These are phyloP conservation scores for Fusarium pseudoanthophilum DNA, from an alignment of 2,329 filamentous ascomycete species.

Conservation along the genomic window DNA sequence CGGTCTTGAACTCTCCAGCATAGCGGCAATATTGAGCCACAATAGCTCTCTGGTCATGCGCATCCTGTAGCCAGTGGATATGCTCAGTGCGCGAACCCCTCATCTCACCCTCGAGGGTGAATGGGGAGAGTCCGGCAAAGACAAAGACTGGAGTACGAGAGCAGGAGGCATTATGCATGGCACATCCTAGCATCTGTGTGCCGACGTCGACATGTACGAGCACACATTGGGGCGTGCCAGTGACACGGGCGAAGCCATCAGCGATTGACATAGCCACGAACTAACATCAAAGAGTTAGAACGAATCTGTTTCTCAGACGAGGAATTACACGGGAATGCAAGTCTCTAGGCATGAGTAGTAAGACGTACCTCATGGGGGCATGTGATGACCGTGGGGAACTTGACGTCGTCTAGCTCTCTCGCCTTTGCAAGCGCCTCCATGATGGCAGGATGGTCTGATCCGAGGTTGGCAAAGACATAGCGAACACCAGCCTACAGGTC, in stretches of 20 bases:
- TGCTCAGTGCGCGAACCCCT: conserved; percentile 80
- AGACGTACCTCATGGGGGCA: conserved; percentile 6
- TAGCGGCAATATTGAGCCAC: conserved; percentile 87
- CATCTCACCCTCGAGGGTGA: conserved; percentile 80
- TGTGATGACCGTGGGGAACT: conserved; percentile 5
- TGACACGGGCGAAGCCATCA: conserved; percentile 79
- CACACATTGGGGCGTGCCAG: conserved; percentile 77
- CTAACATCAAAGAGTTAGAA: conserved; percentile 49
- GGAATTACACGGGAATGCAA: not conserved
- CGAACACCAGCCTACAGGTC: conserved; percentile 59
- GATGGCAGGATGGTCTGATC: conserved; percentile 77
- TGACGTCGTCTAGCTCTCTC: conserved; percentile 50
- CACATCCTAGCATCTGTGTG: conserved; percentile 79
- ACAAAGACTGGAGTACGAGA: conserved; percentile 79
- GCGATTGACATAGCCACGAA: conserved; percentile 88
- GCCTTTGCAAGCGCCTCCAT: conserved; percentile 83
- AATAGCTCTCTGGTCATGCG: conserved; percentile 82
- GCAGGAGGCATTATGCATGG: conserved; percentile 80
- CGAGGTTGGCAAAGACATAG: conserved; percentile 71
- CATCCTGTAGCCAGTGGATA: conserved; percentile 86
- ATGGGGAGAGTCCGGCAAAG: conserved; percentile 80
- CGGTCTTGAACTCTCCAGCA: conserved; percentile 81
- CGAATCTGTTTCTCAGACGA: too few species aligned
- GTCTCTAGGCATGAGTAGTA: not conserved
- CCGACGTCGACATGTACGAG: conserved; percentile 85